Evolutionary conservation across 352 stramenopile species (phyloP).

Genomic region (Pythium plurisporium): DNA sequence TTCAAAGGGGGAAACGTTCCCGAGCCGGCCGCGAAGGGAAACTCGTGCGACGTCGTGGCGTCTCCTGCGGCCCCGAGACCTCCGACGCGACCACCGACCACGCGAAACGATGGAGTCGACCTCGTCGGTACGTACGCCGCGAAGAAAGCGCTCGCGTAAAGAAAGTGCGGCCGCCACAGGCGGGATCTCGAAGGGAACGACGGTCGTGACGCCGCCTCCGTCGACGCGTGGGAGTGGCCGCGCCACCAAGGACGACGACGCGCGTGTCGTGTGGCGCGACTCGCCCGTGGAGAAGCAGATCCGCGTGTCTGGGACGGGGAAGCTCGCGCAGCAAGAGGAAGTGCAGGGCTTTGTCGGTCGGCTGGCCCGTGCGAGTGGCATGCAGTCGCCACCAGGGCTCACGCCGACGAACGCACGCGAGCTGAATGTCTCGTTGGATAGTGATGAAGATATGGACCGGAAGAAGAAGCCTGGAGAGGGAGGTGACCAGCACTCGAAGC

Average conservation of each 20-base stretch:
- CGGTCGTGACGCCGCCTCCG: slow-evolving; percentile 14
- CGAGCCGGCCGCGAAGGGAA: too few species aligned
- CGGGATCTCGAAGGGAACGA: too few species aligned
- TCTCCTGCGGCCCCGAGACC: too few species aligned
- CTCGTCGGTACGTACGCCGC: slow-evolving; percentile 11
- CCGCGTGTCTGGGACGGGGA: slow-evolving; percentile 60
- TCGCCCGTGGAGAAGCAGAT: slow-evolving; percentile 79
- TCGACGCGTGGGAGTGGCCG: slow-evolving; percentile 3
- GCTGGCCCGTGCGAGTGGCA: slow-evolving; percentile 47
- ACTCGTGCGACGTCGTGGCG: too few species aligned
- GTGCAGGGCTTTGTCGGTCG: slow-evolving; percentile 68
- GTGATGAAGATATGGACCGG: background rate
- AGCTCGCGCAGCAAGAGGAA: slow-evolving; percentile 58
- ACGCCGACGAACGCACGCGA: background rate
- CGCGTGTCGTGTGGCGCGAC: slow-evolving; percentile 73
- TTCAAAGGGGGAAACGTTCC: too few species aligned
- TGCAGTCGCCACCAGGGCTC: slow-evolving; percentile 14
- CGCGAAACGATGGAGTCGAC: slow-evolving; percentile 3
- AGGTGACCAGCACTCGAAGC: slow-evolving; percentile 13
- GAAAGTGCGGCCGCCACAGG: slow-evolving; percentile 28
- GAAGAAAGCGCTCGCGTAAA: slow-evolving; percentile 43
- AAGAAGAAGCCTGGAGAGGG: background rate
- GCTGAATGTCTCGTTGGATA: background rate
- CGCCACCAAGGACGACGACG: slow-evolving; percentile 22
- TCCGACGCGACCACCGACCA: too few species aligned